Base-by-base conservation (phyloP, 108 stramenopile species). In the Cylindrotheca closterium region DNA sequence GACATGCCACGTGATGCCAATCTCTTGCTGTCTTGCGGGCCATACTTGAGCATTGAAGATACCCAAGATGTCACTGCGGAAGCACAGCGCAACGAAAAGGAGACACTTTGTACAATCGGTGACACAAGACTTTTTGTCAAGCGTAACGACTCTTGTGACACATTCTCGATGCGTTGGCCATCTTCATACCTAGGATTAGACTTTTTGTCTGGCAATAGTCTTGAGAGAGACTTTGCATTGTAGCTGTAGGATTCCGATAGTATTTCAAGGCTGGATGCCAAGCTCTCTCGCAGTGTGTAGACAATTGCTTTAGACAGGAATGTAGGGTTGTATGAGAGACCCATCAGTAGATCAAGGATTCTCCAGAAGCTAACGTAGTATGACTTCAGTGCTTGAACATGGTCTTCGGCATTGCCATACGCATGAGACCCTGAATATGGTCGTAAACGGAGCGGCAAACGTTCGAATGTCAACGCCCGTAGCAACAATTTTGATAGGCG, bases 311-410 rank as follows among this genome's bases (percentile, higher is more conserved):
- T 64, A 17, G 72, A 47, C 31, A 85, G n/a, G 58, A 82, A 82
- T 8, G 75, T 78, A 24, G 85, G 85, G 30, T 78, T 82, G 58
- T 67, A 65, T 17, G 77, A 65, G 15, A 82, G 57, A 12, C 85
- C 85, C 23, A 80, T 37, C 12, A 82, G 17, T 19, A 73, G 12
- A 61, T 82, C 81, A 7, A 76, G 68, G 24, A 86, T 55, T 61
- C 85, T 76, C 79, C 80, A 82, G 26, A 86, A 49, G 47, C 70
- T 82, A 25, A 82, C 1, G 46, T 82, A 88, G 55, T 84, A 80
- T 5, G 61, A 68, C 63, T 74, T 69, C 50, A 84, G 29, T 12
- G 48, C 25, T 47, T 80, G 72, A 23, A 83, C 3, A 34, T 79
- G 82, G 47, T 85, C 83, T 48, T 78, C 57, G 21, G 50, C 52